phyloP scores from a whole-genome alignment of 371 early-diverging fungal species.

The Mucor irregularis region DNA sequence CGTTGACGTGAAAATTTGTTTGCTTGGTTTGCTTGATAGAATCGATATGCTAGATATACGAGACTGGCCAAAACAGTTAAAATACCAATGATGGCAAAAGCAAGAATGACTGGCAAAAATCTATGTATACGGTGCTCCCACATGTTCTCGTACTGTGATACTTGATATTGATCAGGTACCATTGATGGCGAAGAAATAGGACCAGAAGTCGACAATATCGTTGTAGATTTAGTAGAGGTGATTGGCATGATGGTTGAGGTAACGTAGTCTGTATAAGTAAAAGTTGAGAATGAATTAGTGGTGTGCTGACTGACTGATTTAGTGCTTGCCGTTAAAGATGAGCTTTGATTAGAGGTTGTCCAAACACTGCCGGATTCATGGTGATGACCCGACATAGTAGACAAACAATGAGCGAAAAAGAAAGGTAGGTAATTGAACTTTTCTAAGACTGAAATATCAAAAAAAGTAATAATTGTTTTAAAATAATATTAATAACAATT shows the following conservation, averaged over 20 bases:
- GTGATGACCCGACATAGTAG: slow-evolving; percentile 1
- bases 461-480: slow-evolving; percentile 2
- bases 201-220: too few species aligned
- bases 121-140: slow-evolving; percentile 15
- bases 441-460: background rate
- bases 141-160: background rate
- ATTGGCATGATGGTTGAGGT: slow-evolving; percentile 3
- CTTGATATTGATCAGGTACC: background rate
- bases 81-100: slow-evolving; percentile 43
- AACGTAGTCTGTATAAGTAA: slow-evolving; percentile 14
- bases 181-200: background rate
- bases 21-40: slow-evolving; percentile 13
- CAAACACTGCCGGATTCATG: background rate
- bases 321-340: background rate
- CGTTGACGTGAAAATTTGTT: background rate
- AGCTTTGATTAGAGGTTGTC: background rate
- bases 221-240: background rate
- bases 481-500: background rate
- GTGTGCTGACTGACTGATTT: background rate
- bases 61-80: slow-evolving; percentile 21
- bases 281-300: background rate
- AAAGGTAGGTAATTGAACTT: background rate
- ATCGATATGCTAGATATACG: slow-evolving; percentile 27
- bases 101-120: slow-evolving; percentile 29
- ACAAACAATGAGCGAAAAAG: background rate